phyloP scores from a whole-genome alignment of 2,329 filamentous ascomycete genomes.

The Colletotrichum paranaense region DNA sequence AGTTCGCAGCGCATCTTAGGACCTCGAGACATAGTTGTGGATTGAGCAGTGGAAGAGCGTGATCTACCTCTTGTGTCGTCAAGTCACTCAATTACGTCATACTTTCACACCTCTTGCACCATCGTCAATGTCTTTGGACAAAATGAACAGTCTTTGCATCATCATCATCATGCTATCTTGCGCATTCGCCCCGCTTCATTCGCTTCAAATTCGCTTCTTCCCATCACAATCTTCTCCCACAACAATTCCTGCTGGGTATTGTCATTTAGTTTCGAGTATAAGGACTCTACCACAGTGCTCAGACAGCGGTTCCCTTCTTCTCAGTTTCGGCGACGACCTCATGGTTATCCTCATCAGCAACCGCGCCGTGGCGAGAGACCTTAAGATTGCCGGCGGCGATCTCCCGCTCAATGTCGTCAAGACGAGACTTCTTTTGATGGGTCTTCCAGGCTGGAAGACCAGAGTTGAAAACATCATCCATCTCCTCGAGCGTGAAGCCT shows the following conservation, averaged over 20 bases:
- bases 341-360: not conserved
- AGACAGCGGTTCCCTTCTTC: conserved; percentile 34
- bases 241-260: not conserved
- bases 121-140: not conserved
- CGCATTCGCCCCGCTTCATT: not conserved
- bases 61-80: too few relatives aligned
- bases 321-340: conserved; percentile 1
- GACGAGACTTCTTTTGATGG: conserved; percentile 51
- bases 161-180: not conserved
- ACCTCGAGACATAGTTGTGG: too few relatives aligned
- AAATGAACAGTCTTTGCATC: not conserved
- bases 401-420: conserved; percentile 59
- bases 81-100: too few relatives aligned
- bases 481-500: conserved; percentile 70
- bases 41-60: too few relatives aligned
- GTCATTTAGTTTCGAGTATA: not conserved
- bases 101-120: not conserved
- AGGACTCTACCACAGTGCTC: not conserved
- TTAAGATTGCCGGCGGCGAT: conserved; percentile 60
- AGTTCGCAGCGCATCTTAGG: too few relatives aligned
- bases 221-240: not conserved
- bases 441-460: conserved; percentile 69
- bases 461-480: conserved; percentile 77
- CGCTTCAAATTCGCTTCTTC: not conserved
- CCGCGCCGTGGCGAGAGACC: conserved; percentile 38